Base-by-base conservation (phyloP, 1,139 yeast species). In the Hyphopichia fennica region DNA sequence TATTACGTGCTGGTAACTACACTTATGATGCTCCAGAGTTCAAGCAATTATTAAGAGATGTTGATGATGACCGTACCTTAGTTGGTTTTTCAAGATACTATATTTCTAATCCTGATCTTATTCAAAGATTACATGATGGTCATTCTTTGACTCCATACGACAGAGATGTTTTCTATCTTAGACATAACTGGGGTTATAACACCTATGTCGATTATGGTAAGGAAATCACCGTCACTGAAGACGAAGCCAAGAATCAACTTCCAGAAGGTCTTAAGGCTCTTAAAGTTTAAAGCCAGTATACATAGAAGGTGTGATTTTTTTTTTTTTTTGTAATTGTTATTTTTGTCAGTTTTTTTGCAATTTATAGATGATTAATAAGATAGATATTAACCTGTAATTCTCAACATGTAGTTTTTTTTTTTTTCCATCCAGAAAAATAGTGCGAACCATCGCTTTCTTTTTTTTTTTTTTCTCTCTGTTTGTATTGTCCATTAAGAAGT, bases 31-130 rank as follows among this genome's bases (percentile, higher is more conserved):
- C 65, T 3, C 63, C 61, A 20, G 47, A 51, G 4, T 58, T 56
- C 41, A 44, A 47, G 28, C 45, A 47, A 3, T 43, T 58, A 20
- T 41, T 45, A 16, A 56, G 60, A 15, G 66, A 61, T 44, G 51
- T 64, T 35, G 58, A 55, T 4, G 65, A 71, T 47, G 67, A 60
- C 39, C 58, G 75, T 50, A 71, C 78, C 3, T 54, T 75, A 45
- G 59, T 72, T 47, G 78, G 69, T 7, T 70, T 68, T 52, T 74
- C 76, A 30, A 68, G 83, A 56, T 67, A 60, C 46, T 79, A 63
- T 49, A 69, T 69, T 35, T 62, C 81, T 6, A 79, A 77, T 59
- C 84, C 84, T 4, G 84, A 80, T 58, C 62, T 79, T 37, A 71
- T 67, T 9, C 49, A 65, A 14, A 68, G 81, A 55, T 57, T 79